Evolutionary conservation across 2,329 filamentous ascomycete genomes (phyloP), one percentile per base, ranked within the genome.

Genomic region (Aspergillus brunneoviolaceus): DNA sequence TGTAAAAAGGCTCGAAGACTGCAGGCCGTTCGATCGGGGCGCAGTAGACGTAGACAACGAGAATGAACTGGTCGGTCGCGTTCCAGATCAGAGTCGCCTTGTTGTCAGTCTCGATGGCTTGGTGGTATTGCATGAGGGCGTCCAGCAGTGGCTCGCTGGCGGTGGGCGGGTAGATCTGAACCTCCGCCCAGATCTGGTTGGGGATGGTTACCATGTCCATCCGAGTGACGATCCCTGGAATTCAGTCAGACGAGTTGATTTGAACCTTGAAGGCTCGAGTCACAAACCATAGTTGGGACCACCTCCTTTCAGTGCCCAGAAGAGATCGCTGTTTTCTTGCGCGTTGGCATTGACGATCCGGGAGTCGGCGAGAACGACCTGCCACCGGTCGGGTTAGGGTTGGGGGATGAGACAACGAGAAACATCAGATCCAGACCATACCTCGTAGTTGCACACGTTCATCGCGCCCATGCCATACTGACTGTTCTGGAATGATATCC

Each of bases 291-390:
- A 73, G 25, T 62, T 67, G n/a, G 68, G 62, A n/a, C 65, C 70
- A 7, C 69, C 70, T 12, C 71, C 71, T 54, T 73, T 72, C 19
- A 74, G 52, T 3, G 70, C 70, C 69, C 70, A 71, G 61, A 72
- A 72, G 4, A 74, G 60, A 53, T 72, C 72, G 1, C 63, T 47
- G 55, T 73, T 67, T 48, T 64, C 51, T 2, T 35, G 31, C 6
- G 45, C 49, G 51, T 60, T 67, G 53, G 58, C 65, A 21, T 60
- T 61, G 45, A 63, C 48, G n/a, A 66, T 52, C 12, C 54, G 54
- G 3, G 60, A 63, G 35, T 66, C 59, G 23, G 63, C 63, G 4
- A 67, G 55, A 10, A 67, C 63, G 10, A 67, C 60, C 65, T 67
- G 42, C 4, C 11, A 31, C 16, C 11, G 27, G 57, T 31, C 51